Conservation (phyloP, 1,284 basidiomycete species). For the Fomes fomentarius region DNA sequence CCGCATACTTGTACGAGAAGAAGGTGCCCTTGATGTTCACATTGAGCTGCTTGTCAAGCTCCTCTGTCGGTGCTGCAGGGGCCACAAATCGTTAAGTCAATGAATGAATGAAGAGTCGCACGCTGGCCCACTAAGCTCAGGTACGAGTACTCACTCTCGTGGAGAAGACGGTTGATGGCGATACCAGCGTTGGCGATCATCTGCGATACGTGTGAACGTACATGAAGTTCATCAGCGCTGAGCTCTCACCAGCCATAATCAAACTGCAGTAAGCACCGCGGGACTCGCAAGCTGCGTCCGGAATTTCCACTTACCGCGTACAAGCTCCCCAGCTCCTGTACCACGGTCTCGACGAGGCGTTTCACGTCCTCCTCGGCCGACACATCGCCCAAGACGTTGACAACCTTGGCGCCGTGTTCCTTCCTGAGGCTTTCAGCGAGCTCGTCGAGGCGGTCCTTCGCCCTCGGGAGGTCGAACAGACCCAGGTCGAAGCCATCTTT, state of each 20-base stretch:
- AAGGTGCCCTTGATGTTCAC: constrained; percentile 39
- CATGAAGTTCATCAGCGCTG: too few species aligned
- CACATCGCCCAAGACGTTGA: constrained; percentile 33
- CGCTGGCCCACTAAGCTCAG: neutral
- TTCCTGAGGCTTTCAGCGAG: constrained; percentile 27
- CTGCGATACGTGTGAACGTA: too few species aligned
- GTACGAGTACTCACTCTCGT: constrained; percentile 11
- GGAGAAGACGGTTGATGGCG: constrained; percentile 16
- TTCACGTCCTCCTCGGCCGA: constrained; percentile 35
- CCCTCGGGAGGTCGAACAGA: constrained; percentile 31
- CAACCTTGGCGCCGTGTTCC: constrained; percentile 20
- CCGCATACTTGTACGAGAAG: constrained; percentile 39
- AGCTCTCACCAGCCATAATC: too few species aligned
- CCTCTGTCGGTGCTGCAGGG: constrained; percentile 26
- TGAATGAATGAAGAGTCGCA: neutral
- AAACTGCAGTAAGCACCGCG: too few species aligned
- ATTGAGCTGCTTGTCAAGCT: constrained; percentile 30
- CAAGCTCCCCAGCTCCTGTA: constrained; percentile 31
- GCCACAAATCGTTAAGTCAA: neutral
- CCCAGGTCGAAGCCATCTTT: constrained; percentile 33
- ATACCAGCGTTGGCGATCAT: constrained; percentile 39
- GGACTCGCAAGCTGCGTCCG: too few species aligned
- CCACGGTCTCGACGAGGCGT: constrained; percentile 30
- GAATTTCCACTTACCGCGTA: constrained; percentile 16
- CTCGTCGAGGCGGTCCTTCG: constrained; percentile 19